These are phyloP conservation scores for Venturia carpophila DNA, from an alignment of 2,329 filamentous ascomycete genomes.

Conservation along the genomic window DNA sequence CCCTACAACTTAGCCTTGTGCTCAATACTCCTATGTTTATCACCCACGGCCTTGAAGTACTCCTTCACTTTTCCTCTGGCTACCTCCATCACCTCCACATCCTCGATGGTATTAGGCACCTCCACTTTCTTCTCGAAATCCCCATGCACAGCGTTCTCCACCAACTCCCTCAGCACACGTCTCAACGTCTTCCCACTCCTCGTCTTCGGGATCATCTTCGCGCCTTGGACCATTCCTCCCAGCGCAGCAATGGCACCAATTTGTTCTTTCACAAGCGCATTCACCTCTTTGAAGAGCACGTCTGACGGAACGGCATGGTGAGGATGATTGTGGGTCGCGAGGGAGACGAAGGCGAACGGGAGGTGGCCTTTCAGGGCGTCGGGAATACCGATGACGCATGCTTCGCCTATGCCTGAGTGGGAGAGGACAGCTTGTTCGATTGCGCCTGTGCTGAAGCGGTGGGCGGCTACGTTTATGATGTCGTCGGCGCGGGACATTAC, in stretches of 20 bases:
- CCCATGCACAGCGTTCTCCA: conserved; percentile 72
- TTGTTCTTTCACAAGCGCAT: conserved; percentile 63
- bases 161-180: conserved; percentile 69
- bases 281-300: conserved; percentile 55
- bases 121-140: conserved; percentile 64
- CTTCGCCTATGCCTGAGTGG: conserved; percentile 72
- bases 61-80: conserved; percentile 62
- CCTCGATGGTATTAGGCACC: conserved; percentile 80
- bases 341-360: conserved; percentile 79
- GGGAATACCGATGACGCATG: conserved; percentile 77
- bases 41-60: conserved; percentile 57
- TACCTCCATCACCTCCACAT: conserved; percentile 63
- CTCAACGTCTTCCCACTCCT: conserved; percentile 85
- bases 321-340: conserved; percentile 46
- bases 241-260: conserved; percentile 83
- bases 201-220: conserved; percentile 85
- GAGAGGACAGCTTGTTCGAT: conserved; percentile 88
- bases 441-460: conserved; percentile 77
- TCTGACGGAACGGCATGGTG: conserved; percentile 43
- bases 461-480: conserved; percentile 91
- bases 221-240: conserved; percentile 77
- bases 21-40: conserved; percentile 33
- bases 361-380: conserved; percentile 83
- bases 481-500: conserved; percentile 66
- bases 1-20: conserved; percentile 29